phyloP scores from a whole-genome alignment of 2,329 filamentous ascomycete species.

The Incumbomyces lentus region DNA sequence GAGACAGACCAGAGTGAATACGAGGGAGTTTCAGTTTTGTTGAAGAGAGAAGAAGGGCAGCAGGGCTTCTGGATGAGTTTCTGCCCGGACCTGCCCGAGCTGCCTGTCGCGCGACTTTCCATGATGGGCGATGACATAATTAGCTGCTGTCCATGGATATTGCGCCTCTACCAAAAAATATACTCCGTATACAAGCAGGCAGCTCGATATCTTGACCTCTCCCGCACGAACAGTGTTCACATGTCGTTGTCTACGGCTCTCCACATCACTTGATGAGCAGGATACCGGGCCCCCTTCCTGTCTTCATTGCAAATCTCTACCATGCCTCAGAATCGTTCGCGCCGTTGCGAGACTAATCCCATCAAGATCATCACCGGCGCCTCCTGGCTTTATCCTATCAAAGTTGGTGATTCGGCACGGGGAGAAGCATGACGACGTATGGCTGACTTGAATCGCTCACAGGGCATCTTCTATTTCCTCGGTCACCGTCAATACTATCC shows the following conservation, averaged over 20 bases:
- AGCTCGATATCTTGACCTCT: not conserved
- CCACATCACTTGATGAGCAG: too few relatives aligned
- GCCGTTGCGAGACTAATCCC: constrained; percentile 3
- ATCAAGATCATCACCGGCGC: constrained; percentile 19
- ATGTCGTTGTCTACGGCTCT: too few relatives aligned
- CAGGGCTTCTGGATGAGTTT: constrained; percentile 9
- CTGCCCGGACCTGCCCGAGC: too few relatives aligned
- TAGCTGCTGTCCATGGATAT: too few relatives aligned
- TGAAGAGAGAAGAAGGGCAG: constrained; percentile 25
- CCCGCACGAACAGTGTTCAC: too few relatives aligned
- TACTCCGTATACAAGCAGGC: too few relatives aligned
- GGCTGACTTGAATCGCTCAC: not conserved
- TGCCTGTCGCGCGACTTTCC: too few relatives aligned
- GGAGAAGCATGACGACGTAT: not conserved
- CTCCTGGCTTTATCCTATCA: constrained; percentile 39
- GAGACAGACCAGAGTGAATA: constrained; percentile 37
- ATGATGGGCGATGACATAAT: too few relatives aligned
- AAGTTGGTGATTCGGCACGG: constrained; percentile 26
- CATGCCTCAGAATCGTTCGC: not conserved
- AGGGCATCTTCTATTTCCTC: constrained; percentile 74
- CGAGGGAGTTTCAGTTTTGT: constrained; percentile 34
- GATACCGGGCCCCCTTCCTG: too few relatives aligned
- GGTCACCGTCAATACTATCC: constrained; percentile 72
- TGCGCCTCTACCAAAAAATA: too few relatives aligned
- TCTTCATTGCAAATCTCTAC: not conserved